phyloP scores from a whole-genome alignment of 2,329 filamentous ascomycete species.

The Colletotrichum salicis region DNA sequence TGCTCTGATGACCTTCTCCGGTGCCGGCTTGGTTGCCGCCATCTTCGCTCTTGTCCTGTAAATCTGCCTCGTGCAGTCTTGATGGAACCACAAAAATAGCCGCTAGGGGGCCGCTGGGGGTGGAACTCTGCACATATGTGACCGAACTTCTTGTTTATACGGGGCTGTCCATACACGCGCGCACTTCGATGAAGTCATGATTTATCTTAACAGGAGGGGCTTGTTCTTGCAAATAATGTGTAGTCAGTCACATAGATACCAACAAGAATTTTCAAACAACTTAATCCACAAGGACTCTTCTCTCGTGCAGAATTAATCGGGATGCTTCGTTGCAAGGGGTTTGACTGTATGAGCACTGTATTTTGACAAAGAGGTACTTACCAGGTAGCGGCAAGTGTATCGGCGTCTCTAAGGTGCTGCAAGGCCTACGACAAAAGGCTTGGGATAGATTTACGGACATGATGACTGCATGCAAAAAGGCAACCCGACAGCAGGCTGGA shows the following conservation, averaged over 20 bases:
- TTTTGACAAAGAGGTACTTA: not conserved
- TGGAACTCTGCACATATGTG: not conserved
- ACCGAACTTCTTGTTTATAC: not conserved
- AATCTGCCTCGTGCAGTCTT: not conserved
- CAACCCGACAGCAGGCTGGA: not conserved
- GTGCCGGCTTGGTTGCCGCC: constrained; percentile 14
- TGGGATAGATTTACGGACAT: not conserved
- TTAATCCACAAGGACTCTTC: not conserved
- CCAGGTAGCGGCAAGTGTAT: not conserved
- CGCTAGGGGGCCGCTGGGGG: not conserved
- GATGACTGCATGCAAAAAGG: not conserved
- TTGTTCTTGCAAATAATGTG: constrained; percentile 22
- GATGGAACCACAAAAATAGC: not conserved
- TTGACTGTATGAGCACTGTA: too few relatives aligned
- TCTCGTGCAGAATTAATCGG: not conserved
- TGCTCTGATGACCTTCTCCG: constrained; percentile 26
- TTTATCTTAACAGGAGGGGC: not conserved
- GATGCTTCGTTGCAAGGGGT: not conserved
- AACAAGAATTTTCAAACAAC: not conserved
- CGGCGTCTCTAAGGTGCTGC: not conserved
- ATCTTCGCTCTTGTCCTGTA: constrained; percentile 28
- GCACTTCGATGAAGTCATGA: constrained; percentile 12
- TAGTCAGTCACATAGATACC: constrained; percentile 24
- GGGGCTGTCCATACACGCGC: not conserved
- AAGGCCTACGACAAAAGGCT: not conserved